These are phyloP conservation scores for Cyberlindnera galapagoensis DNA, from an alignment of 805 yeast genomes.

Conservation along the genomic window DNA sequence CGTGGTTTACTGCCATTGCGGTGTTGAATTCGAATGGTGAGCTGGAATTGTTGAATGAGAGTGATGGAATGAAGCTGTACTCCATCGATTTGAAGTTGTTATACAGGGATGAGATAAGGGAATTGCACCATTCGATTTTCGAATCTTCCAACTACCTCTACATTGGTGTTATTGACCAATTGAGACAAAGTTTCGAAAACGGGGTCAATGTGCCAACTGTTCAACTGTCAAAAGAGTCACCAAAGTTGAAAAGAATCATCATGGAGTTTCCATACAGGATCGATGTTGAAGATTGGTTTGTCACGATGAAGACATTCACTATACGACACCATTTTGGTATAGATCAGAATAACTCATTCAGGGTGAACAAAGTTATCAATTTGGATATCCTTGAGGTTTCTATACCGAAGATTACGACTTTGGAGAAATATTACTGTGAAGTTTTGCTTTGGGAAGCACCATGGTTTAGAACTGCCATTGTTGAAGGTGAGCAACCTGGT, in stretches of 20 bases:
- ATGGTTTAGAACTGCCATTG: conserved; percentile 74
- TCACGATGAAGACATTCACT: conserved; percentile 58
- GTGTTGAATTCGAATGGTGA: conserved; percentile 58
- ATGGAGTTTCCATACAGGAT: conserved; percentile 60
- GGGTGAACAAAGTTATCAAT: conserved; percentile 46
- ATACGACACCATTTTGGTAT: conserved; percentile 42
- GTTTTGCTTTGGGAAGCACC: conserved; percentile 64
- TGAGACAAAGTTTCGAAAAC: conserved; percentile 33
- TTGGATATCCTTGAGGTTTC: conserved; percentile 64
- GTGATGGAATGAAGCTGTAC: conserved; percentile 56
- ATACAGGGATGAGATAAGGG: conserved; percentile 55
- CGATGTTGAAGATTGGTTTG: conserved; percentile 74
- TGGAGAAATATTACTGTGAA: conserved; percentile 52
- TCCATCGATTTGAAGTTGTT: conserved; percentile 48
- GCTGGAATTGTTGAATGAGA: conserved; percentile 52
- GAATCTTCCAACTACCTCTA: conserved; percentile 52
- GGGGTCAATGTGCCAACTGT: conserved; percentile 2
- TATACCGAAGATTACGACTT: conserved; percentile 28
- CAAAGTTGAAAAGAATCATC: conserved; percentile 33
- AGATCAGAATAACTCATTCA: conserved; percentile 29
- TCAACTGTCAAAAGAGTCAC: conserved; percentile 26
- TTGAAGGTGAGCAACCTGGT: conserved; percentile 30
- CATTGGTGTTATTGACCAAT: conserved; percentile 48
- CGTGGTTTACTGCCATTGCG: conserved; percentile 73
- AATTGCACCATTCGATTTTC: conserved; percentile 56